Evolutionary conservation across 495 filamentous ascomycete genomes (phyloP).

Genomic region (Talaromyces wortmannii): DNA sequence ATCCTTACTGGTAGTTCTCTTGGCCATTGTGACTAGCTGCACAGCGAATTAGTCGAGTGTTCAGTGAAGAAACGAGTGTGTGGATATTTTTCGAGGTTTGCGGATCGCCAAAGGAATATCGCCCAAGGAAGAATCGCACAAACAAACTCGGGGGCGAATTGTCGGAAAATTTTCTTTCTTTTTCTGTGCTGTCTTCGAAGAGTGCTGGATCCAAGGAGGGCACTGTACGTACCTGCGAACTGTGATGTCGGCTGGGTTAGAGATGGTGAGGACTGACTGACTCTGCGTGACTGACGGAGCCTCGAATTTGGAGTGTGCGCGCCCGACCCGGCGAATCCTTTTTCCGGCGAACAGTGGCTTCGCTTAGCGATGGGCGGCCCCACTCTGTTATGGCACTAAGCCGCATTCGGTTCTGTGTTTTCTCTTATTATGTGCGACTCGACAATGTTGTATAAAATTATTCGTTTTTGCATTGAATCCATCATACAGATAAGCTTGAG

Average conservation of each 20-base stretch:
- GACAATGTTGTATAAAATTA: too few species aligned
- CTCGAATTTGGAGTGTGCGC: constrained; percentile 7
- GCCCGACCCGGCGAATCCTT: neutral
- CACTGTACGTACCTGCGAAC: constrained; percentile 5
- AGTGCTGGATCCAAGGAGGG: neutral
- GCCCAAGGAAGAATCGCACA: neutral
- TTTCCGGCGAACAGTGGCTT: neutral
- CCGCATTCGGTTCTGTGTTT: too few species aligned
- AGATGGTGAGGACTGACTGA: constrained; percentile 1
- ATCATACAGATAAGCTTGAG: too few species aligned
- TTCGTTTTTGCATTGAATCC: too few species aligned
- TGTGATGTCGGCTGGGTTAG: constrained; percentile 2
- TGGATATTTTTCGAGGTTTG: neutral
- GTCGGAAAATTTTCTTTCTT: neutral
- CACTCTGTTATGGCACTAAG: neutral
- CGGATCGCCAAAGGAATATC: neutral
- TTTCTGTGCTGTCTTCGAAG: neutral
- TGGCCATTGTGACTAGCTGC: constrained; percentile 4
- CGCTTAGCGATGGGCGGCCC: neutral
- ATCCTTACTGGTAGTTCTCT: constrained; percentile 7
- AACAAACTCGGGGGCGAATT: neutral
- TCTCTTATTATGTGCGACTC: too few species aligned
- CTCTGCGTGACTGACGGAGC: neutral
- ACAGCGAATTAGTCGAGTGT: neutral
- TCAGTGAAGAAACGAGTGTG: neutral